Conservation (phyloP, 2,329 filamentous ascomycete species). For the Cladobotryum protrusum region DNA sequence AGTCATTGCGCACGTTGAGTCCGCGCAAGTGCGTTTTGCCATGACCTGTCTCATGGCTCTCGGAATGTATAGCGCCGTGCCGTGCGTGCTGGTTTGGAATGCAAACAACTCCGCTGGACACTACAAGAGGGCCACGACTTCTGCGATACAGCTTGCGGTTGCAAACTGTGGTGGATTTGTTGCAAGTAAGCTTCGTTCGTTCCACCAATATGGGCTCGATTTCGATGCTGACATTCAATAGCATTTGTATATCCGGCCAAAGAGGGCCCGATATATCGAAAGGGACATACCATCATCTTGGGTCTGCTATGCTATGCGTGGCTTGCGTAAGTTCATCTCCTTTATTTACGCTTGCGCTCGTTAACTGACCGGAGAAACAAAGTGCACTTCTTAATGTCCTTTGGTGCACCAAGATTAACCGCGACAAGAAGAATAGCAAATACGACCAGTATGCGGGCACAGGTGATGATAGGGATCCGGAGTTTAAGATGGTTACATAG, state of each 20-base stretch:
- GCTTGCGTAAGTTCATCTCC: constrained; percentile 49
- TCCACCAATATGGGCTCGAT: neutral
- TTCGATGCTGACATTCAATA: constrained; percentile 12
- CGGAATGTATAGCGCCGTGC: constrained; percentile 57
- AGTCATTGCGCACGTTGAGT: constrained; percentile 50
- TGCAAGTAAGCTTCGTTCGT: constrained; percentile 36
- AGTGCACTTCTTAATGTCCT: constrained; percentile 55
- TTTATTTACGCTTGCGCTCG: neutral
- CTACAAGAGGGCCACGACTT: constrained; percentile 63
- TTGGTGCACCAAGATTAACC: constrained; percentile 58
- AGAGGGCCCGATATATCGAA: constrained; percentile 52
- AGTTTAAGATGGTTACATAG: constrained; percentile 54
- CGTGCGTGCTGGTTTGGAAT: constrained; percentile 59
- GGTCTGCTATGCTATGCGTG: constrained; percentile 55
- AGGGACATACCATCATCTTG: constrained; percentile 56
- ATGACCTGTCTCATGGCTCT: constrained; percentile 65
- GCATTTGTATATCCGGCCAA: constrained; percentile 54
- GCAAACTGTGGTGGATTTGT: constrained; percentile 64
- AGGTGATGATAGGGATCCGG: constrained; percentile 58
- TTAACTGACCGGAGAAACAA: neutral
- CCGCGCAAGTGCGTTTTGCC: constrained; percentile 50
- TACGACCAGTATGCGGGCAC: constrained; percentile 50
- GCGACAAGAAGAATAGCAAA: constrained; percentile 54
- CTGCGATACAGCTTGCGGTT: constrained; percentile 58
- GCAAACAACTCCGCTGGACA: constrained; percentile 63